A percentile compares a stretch with the other conserved stretches of the same genome.
Evolutionary conservation across 305 asterid genomes (phyloP).

Genomic region (Fraxinus xanthoxyloides): DNA sequence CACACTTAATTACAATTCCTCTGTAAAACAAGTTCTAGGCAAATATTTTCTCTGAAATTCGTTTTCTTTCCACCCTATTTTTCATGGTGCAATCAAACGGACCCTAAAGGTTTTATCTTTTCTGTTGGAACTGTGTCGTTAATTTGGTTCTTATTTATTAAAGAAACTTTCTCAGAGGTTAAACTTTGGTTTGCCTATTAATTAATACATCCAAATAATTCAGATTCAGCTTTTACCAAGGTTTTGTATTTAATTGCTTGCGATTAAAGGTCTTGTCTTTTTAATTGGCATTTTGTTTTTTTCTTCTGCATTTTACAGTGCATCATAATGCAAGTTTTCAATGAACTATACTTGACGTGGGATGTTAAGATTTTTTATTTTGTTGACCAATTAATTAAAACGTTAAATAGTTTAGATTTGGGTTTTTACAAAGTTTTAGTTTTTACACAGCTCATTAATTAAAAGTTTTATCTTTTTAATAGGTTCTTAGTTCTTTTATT

Average conservation of each 20-base stretch:
- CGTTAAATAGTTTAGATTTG: background rate
- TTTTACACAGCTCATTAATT: background rate
- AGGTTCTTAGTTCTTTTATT: background rate
- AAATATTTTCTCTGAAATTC: too few species aligned
- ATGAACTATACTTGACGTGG: background rate
- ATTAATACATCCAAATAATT: background rate
- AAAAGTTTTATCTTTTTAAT: conserved; percentile 8
- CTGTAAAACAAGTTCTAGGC: too few species aligned
- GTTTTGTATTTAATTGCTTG: background rate
- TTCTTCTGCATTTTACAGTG: background rate
- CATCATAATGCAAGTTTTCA: background rate
- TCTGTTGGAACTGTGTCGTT: background rate
- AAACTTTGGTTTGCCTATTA: background rate
- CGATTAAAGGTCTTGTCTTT: background rate
- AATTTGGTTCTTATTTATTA: conserved; percentile 17
- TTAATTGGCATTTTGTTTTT: background rate
- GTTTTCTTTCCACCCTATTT: too few species aligned
- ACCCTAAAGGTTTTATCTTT: background rate
- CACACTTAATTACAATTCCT: too few species aligned
- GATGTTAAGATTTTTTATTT: background rate
- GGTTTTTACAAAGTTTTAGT: conserved; percentile 1
- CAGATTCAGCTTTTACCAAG: background rate
- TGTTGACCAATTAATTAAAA: background rate
- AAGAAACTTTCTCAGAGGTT: background rate
- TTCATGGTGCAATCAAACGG: too few species aligned